Base-by-base conservation (phyloP, 2,329 filamentous ascomycete genomes). In the Colletotrichum sansevieriae region DNA sequence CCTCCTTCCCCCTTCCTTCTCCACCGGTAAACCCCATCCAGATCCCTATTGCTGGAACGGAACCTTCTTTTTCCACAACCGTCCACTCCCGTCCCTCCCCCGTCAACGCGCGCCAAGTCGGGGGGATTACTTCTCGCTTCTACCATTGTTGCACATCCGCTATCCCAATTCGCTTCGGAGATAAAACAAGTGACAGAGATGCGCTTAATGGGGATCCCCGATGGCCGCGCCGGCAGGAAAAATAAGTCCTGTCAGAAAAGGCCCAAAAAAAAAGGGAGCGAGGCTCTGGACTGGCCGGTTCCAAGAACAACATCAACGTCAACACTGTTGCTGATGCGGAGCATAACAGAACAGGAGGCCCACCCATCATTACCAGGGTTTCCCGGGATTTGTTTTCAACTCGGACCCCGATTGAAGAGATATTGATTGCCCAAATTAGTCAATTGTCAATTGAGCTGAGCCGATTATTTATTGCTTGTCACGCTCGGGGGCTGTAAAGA, bases 181-280 rank as follows among this genome's bases (percentile, higher is more conserved):
- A 22, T 22, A 4, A 22, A 22, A 3, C 56, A 39, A 39, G 47
- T 64, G 58, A 58, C 43, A 49, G 39, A 57, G 52, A 51, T 60
- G 55, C 63, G 46, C 55, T 44, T 61, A 46, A 65, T 22, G 22
- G 22, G 22, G 22, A 47, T 63, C 29, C 33, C 41, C 43, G 44
- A 29, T 5, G 4, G 25, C 25, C 5, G 25, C 25, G 25, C 25
- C 25, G 25, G 7, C 25, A 29, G 25, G 25, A 22, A 29, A 29
- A 1, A 29, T 4, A 29, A 29, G 25, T 29, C 25, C 25, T 7
- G 5, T 7, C 25, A 29, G 25, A 25, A 25, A 25, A 25, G 6
- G 6, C 25, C 3, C 3, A 6, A 25, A 25, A 25, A 25, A 25
- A 25, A 25, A 25, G 25, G 6, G 25, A 25, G 25, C 3, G 25